phyloP scores from a whole-genome alignment of 2,329 filamentous ascomycete genomes.

The Graphium sp. region DNA sequence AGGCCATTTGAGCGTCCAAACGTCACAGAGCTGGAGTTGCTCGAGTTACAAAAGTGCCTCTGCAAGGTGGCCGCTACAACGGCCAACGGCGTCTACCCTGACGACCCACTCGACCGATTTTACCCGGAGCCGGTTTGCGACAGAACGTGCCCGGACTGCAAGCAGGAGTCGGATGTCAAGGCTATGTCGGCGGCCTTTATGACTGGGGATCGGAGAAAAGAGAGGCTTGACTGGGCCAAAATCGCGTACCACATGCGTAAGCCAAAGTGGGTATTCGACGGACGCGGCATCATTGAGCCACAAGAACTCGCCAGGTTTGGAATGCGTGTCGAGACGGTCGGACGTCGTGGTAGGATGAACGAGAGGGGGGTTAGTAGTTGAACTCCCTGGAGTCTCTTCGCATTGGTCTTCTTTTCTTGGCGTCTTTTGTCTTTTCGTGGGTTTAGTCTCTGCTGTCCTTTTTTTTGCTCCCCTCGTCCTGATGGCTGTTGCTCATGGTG shows the following conservation, averaged over 20 bases:
- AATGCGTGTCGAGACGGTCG: slow-evolving; percentile 33
- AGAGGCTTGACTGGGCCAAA: slow-evolving; percentile 31
- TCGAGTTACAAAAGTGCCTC: slow-evolving; percentile 29
- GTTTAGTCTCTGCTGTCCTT: not conserved
- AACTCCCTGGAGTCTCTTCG: not conserved
- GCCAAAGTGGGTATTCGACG: slow-evolving; percentile 39
- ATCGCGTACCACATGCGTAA: slow-evolving; percentile 31
- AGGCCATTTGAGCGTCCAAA: slow-evolving; percentile 21
- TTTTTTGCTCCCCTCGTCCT: not conserved
- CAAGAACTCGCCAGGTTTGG: slow-evolving; percentile 29
- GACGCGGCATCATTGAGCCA: slow-evolving; percentile 33
- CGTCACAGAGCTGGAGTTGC: slow-evolving; percentile 25
- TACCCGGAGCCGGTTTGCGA: slow-evolving; percentile 25
- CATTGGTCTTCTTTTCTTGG: not conserved
- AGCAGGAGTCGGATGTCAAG: slow-evolving; percentile 19
- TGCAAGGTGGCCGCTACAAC: slow-evolving; percentile 13
- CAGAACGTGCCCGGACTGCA: slow-evolving; percentile 31
- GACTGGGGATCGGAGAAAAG: slow-evolving; percentile 26
- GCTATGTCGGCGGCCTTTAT: slow-evolving; percentile 20
- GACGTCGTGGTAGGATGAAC: slow-evolving; percentile 17
- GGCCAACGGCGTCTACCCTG: slow-evolving; percentile 10
- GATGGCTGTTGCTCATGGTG: not conserved
- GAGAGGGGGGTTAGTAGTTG: not conserved
- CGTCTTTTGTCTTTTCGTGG: not conserved
- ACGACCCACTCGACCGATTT: slow-evolving; percentile 28